Base-by-base conservation (phyloP, 1,284 basidiomycete species). In the Microstroma glucosiphilum region DNA sequence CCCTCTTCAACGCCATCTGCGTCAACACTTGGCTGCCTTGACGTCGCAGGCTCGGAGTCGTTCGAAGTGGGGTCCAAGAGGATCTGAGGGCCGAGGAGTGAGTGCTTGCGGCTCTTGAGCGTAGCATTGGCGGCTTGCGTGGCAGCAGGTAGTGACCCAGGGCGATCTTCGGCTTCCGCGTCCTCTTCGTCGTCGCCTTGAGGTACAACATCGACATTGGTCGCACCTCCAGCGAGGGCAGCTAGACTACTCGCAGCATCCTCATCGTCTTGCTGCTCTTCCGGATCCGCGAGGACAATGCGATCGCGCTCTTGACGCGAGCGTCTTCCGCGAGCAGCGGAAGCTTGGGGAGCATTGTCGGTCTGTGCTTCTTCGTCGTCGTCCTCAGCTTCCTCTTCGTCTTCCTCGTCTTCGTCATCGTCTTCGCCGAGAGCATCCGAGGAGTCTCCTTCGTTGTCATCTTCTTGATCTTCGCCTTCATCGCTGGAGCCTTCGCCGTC, bases 1-100 rank as follows among this genome's bases (percentile, higher is more conserved):
- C 55, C 56, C 13, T 25, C 57, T 30, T 71, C 71, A 9, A 69
- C 71, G 40, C 65, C 65, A 49, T 71, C 71, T 26, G 59, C 62
- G 3, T 57, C 64, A n/a, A 69, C 69, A 19, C 43, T 21, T 37
- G 46, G 60, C 21, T 48, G 55, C 41, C 40, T 63, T 63, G 25
- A 43, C 58, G 42, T 67, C 63, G 57, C 60, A 8, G 60, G 60
- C 15, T 56, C 58, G 21, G 58, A 64, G 9, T 56, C 57, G 21
- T 49, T 57, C 9, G 56, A 53, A 0, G 62, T 58, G n/a, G 15
- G 17, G 17, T 54, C 51, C 17, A 54, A 25, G 17, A 54, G 13
- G 21, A 54, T 54, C 21, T 54, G 51, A 21, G 51, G 21, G 3
- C 17, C 51, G 2, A 54, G 25, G 25, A 54, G 51, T 6, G 21